A percentile compares a stretch with the other conserved stretches of the same genome.
Evolutionary conservation across 2,329 filamentous ascomycete genomes (phyloP).

Genomic region (Didymella keratinophila): DNA sequence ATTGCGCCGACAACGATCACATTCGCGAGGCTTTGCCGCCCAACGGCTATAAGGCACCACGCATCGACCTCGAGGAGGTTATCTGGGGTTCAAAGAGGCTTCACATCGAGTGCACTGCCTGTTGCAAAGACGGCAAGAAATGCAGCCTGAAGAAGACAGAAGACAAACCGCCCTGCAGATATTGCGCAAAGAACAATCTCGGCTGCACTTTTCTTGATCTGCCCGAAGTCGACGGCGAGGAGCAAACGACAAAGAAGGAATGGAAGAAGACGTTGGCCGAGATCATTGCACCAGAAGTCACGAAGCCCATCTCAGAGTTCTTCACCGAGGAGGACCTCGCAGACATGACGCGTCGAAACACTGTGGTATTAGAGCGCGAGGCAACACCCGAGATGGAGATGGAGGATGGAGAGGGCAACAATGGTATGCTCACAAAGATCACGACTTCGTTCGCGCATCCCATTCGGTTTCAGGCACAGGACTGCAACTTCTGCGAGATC

Average conservation of each 20-base stretch:
- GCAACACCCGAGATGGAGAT: slow-evolving; percentile 37
- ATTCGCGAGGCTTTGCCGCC: slow-evolving; percentile 29
- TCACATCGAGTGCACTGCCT: slow-evolving; percentile 37
- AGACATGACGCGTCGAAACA: slow-evolving; percentile 21
- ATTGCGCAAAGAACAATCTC: slow-evolving; percentile 36
- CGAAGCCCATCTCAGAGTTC: slow-evolving; percentile 2
- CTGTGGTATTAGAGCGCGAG: slow-evolving; percentile 19
- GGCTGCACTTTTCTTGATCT: slow-evolving; percentile 44
- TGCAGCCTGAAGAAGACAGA: slow-evolving; percentile 44
- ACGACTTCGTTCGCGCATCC: slow-evolving; percentile 54
- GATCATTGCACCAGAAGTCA: slow-evolving; percentile 15
- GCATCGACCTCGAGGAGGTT: slow-evolving; percentile 32
- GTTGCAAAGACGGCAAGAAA: slow-evolving; percentile 36
- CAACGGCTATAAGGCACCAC: slow-evolving; percentile 25
- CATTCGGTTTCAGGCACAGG: slow-evolving; percentile 42
- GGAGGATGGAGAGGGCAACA: slow-evolving; percentile 38
- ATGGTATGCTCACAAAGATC: slow-evolving; percentile 41
- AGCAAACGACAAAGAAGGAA: slow-evolving; percentile 16
- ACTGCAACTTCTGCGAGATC: slow-evolving; percentile 55
- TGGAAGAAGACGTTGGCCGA: not conserved
- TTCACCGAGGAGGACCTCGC: slow-evolving; percentile 30
- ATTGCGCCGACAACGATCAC: slow-evolving; percentile 26
- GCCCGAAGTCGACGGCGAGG: slow-evolving; percentile 9
- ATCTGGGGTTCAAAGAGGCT: slow-evolving; percentile 31
- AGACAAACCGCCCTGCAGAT: slow-evolving; percentile 44